phyloP scores from a whole-genome alignment of 768 basidiomycete species.

The Calvatia gigantea region DNA sequence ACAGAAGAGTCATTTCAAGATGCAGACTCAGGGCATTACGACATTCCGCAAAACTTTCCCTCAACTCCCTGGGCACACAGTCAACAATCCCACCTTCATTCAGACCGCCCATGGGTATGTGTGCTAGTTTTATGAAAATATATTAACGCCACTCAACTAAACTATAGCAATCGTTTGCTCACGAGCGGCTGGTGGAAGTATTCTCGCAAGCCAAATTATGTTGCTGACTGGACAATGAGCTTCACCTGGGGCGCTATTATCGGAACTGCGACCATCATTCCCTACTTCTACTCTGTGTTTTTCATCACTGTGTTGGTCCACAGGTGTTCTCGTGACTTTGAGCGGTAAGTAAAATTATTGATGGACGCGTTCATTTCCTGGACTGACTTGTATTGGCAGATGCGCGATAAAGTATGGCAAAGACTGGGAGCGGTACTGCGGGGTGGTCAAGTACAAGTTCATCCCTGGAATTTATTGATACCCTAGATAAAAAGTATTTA shows the following conservation, averaged over 20 bases:
- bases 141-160: not conserved
- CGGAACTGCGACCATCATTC: constrained; percentile 76
- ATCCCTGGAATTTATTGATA: constrained; percentile 81
- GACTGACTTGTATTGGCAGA: constrained; percentile 28
- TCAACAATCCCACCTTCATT: constrained; percentile 87
- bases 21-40: constrained; percentile 89
- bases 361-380: not conserved
- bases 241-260: constrained; percentile 82
- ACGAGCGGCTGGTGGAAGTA: constrained; percentile 94
- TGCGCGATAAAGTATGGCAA: constrained; percentile 91
- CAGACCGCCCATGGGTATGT: constrained; percentile 89
- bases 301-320: constrained; percentile 93
- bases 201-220: constrained; percentile 95
- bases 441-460: constrained; percentile 86
- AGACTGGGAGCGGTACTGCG: constrained; percentile 90
- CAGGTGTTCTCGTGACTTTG: constrained; percentile 91
- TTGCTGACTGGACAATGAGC: constrained; percentile 88
- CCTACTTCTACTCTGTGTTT: constrained; percentile 96
- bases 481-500: constrained; percentile 1
- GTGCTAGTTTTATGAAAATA: not conserved
- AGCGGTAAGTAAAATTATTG: constrained; percentile 48
- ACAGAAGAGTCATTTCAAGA: constrained; percentile 97
- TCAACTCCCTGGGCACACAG: constrained; percentile 76
- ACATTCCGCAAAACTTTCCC: constrained; percentile 91
- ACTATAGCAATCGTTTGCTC: constrained; percentile 76